phyloP scores from a whole-genome alignment of 257 asterid species.

The Nicotiana sylvestris region DNA sequence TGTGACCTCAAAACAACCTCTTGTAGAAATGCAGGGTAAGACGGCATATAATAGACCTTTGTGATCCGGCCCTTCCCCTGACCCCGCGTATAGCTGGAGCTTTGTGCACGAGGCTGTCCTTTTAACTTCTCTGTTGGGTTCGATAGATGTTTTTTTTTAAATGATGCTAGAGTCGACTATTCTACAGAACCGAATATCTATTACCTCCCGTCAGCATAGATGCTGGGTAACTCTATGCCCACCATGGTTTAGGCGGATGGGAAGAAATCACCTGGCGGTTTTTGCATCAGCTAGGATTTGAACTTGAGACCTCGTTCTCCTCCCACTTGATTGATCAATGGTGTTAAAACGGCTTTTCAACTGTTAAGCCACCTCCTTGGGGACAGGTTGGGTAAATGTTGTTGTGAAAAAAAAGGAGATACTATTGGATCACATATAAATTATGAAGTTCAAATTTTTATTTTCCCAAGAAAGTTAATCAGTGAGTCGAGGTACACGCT shows the following conservation, averaged over 20 bases:
- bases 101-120: no score
- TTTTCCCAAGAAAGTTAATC: no score
- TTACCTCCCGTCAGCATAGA: not conserved
- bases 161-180: not conserved
- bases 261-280: not conserved
- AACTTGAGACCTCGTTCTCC: no score
- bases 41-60: no score
- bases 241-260: not conserved
- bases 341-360: not conserved
- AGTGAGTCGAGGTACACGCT: no score
- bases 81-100: no score
- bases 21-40: no score
- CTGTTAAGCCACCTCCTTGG: not conserved
- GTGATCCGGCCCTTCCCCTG: no score
- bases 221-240: not conserved
- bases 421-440: not conserved
- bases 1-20: no score
- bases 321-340: no score
- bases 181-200: rapidly evolving
- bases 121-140: not conserved
- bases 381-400: not conserved
- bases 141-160: not conserved
- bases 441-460: not conserved
- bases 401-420: not conserved
- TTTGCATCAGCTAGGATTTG: not conserved